Evolutionary conservation across 352 stramenopile genomes (phyloP).

Genomic region (Bremia lactucae): DNA sequence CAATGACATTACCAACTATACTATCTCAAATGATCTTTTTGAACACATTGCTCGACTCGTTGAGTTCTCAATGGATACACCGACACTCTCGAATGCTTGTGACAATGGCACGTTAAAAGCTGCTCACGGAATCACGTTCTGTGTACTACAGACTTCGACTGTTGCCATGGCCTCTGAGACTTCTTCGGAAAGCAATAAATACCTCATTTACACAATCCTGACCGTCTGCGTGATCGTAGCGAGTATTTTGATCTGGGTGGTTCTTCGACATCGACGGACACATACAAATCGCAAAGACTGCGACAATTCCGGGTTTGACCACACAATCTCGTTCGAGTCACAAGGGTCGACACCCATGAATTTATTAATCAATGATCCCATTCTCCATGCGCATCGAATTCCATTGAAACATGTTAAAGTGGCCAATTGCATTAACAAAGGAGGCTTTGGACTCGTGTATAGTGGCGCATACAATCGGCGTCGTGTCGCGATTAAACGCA

Average conservation of each 20-base stretch:
- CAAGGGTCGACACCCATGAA: slow-evolving; percentile 40
- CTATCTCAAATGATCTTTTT: slow-evolving; percentile 28
- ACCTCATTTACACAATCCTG: slow-evolving; percentile 34
- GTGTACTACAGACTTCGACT: slow-evolving; percentile 21
- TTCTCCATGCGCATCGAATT: slow-evolving; percentile 53
- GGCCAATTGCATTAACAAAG: slow-evolving; percentile 49
- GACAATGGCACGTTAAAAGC: slow-evolving; percentile 29
- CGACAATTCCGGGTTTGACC: slow-evolving; percentile 33
- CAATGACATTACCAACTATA: slow-evolving; percentile 39
- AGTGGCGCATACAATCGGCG: slow-evolving; percentile 47
- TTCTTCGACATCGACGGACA: slow-evolving; percentile 28
- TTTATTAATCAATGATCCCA: slow-evolving; percentile 47
- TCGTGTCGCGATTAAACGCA: slow-evolving; percentile 56
- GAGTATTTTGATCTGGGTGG: slow-evolving; percentile 37
- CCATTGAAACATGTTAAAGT: slow-evolving; percentile 51
- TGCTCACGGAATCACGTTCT: slow-evolving; percentile 28
- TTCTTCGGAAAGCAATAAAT: slow-evolving; percentile 25
- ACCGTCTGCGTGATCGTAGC: slow-evolving; percentile 32
- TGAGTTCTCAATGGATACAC: slow-evolving; percentile 32
- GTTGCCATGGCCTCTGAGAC: slow-evolving; percentile 12
- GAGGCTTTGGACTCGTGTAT: slow-evolving; percentile 53
- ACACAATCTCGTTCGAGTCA: slow-evolving; percentile 49
- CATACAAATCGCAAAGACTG: slow-evolving; percentile 28
- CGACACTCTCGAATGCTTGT: slow-evolving; percentile 23
- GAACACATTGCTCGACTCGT: slow-evolving; percentile 28